Conservation (phyloP, 371 early-diverging fungal species). For the Catenaria anguillulae region DNA sequence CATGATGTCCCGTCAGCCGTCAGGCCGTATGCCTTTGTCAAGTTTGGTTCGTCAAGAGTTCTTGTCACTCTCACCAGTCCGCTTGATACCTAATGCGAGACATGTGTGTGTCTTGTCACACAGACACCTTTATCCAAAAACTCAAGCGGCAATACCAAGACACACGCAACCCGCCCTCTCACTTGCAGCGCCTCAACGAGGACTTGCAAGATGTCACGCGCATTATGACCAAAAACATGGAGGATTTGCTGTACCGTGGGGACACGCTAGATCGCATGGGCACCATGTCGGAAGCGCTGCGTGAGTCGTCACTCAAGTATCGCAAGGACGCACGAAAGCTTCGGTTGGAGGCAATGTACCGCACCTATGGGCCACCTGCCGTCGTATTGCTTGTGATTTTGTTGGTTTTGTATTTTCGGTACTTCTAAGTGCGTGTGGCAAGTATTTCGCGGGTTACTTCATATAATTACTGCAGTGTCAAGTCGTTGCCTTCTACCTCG, state of each 20-base stretch:
- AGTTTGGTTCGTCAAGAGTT: slow-evolving; percentile 64
- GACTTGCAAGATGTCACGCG: slow-evolving; percentile 89
- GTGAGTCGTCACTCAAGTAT: slow-evolving; percentile 52
- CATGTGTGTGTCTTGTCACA: too few relatives aligned
- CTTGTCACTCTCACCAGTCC: too few relatives aligned
- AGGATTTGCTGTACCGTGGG: slow-evolving; percentile 86
- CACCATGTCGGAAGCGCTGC: slow-evolving; percentile 41
- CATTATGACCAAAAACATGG: slow-evolving; percentile 96
- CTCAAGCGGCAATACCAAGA: slow-evolving; percentile 90
- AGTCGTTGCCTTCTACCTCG: too few relatives aligned
- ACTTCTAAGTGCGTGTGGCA: too few relatives aligned
- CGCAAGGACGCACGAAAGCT: slow-evolving; percentile 61
- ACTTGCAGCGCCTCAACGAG: slow-evolving; percentile 82
- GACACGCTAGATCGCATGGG: slow-evolving; percentile 69
- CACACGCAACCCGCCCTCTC: slow-evolving; percentile 77
- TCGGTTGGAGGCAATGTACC: slow-evolving; percentile 71
- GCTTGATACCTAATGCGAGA: too few relatives aligned
- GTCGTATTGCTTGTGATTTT: slow-evolving; percentile 58
- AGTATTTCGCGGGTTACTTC: too few relatives aligned
- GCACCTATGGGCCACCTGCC: slow-evolving; percentile 88
- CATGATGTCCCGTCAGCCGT: slow-evolving; percentile 67
- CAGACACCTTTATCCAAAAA: slow-evolving; percentile 93
- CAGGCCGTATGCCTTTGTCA: slow-evolving; percentile 91
- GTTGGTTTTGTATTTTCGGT: slow-evolving; percentile 62
- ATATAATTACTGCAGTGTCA: too few relatives aligned